These are phyloP conservation scores for Leishmania aethiopica DNA, from an alignment of 208 protist species.

Conservation along the genomic window DNA sequence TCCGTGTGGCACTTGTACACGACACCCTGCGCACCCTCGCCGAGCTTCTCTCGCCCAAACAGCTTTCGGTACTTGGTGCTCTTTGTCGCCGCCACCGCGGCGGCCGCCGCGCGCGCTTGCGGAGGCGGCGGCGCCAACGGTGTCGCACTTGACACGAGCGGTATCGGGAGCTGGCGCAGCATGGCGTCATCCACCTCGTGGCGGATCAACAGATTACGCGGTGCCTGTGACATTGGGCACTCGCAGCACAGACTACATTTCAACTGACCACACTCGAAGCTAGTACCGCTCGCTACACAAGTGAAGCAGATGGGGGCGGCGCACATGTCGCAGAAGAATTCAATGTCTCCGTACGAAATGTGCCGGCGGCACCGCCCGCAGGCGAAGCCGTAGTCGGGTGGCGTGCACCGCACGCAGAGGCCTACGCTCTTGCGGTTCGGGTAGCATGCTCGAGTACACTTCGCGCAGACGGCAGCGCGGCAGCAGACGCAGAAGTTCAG, in stretches of 20 bases:
- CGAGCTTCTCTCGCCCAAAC: slow-evolving; percentile 45
- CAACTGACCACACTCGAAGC: slow-evolving; percentile 73
- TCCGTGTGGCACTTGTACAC: slow-evolving; percentile 79
- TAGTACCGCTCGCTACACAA: slow-evolving; percentile 43
- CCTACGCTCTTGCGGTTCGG: slow-evolving; percentile 44
- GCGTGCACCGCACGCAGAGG: slow-evolving; percentile 51
- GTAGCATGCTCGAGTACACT: slow-evolving; percentile 33
- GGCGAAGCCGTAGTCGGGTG: slow-evolving; percentile 20
- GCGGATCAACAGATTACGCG: slow-evolving; percentile 22
- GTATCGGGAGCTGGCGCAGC: slow-evolving; percentile 22
- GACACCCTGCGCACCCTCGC: slow-evolving; percentile 77
- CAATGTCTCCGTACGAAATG: slow-evolving; percentile 25
- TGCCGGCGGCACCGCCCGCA: slow-evolving; percentile 55
- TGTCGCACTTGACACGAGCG: slow-evolving; percentile 16
- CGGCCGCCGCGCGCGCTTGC: slow-evolving; percentile 20
- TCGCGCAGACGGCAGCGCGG: slow-evolving; percentile 37
- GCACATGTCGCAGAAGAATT: slow-evolving; percentile 74
- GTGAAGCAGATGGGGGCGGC: slow-evolving; percentile 51
- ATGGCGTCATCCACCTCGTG: slow-evolving; percentile 21
- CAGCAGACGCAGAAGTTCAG: slow-evolving; percentile 53
- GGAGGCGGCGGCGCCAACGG: slow-evolving; percentile 9
- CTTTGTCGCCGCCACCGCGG: slow-evolving; percentile 6
- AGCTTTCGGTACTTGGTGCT: slow-evolving; percentile 59
- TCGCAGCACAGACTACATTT: slow-evolving; percentile 74
- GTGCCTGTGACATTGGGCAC: slow-evolving; percentile 35